These are phyloP conservation scores for Castanea mollissima DNA, from an alignment of 306 rosid species.

Conservation along the genomic window DNA sequence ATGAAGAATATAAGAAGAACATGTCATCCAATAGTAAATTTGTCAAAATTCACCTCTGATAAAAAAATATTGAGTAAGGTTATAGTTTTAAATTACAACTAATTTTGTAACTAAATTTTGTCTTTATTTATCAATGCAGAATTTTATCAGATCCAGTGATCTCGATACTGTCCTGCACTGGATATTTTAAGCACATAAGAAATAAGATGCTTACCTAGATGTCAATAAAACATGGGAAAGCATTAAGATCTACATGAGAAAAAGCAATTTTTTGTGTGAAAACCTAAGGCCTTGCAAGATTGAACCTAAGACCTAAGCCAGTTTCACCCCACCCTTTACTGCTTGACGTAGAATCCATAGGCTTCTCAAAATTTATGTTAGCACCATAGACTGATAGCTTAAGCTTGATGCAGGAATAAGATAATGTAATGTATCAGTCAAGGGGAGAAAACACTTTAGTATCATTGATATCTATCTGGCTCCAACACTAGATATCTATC, in stretches of 20 bases:
- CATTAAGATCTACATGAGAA: background rate
- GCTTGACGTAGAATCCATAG: background rate
- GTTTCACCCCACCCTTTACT: background rate
- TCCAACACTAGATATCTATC: background rate
- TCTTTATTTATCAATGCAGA: background rate
- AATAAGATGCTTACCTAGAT: background rate
- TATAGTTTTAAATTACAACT: accelerated
- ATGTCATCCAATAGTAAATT: too few species aligned
- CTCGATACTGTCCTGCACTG: background rate
- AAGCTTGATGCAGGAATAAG: background rate
- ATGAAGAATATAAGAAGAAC: too few species aligned
- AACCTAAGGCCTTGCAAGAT: background rate
- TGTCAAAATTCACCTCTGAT: too few species aligned
- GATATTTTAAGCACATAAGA: background rate
- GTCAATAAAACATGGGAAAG: background rate
- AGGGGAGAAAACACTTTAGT: background rate
- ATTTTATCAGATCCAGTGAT: background rate
- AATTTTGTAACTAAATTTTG: too few species aligned
- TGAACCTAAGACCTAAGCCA: background rate
- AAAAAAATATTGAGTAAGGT: too few species aligned
- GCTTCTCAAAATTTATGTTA: background rate
- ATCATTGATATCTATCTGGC: too few species aligned
- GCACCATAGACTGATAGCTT: background rate
- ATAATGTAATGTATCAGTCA: background rate
- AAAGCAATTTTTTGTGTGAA: background rate